Evolutionary conservation across 2,329 filamentous ascomycete species (phyloP).

Genomic region (Hypoxylon sp.): DNA sequence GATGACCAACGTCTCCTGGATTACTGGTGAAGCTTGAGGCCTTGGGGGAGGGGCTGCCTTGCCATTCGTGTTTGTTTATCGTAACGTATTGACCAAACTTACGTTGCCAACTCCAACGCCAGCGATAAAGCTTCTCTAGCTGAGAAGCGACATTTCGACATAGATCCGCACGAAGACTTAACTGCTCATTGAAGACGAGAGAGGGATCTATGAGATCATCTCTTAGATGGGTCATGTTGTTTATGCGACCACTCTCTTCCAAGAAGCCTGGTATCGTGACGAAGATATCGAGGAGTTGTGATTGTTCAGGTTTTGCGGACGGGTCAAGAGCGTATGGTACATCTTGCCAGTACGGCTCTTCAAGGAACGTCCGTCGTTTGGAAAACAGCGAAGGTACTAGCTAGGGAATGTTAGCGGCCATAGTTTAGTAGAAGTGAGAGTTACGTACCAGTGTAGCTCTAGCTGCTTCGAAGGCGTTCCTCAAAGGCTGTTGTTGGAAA

Average conservation of each 20-base stretch:
- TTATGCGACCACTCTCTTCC: constrained; percentile 29
- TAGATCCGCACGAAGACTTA: constrained; percentile 10
- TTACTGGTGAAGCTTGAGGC: not conserved
- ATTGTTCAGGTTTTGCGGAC: constrained; percentile 37
- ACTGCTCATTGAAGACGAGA: constrained; percentile 20
- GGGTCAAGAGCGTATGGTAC: constrained; percentile 39
- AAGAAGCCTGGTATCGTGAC: constrained; percentile 42
- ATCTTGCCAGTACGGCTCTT: constrained; percentile 37
- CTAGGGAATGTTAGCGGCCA: constrained; percentile 26
- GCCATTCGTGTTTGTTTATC: constrained; percentile 1
- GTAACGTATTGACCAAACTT: constrained; percentile 36
- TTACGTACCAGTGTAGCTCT: constrained; percentile 40
- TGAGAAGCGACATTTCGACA: constrained; percentile 26
- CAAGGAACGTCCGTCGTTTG: constrained; percentile 40
- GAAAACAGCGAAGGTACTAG: constrained; percentile 40
- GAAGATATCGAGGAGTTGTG: constrained; percentile 39
- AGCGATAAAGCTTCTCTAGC: constrained; percentile 41
- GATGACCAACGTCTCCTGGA: constrained; percentile 4
- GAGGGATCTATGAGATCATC: constrained; percentile 16
- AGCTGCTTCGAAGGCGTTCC: constrained; percentile 44
- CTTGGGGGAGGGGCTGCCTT: constrained; percentile 8
- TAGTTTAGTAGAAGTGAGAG: not conserved
- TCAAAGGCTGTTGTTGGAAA: constrained; percentile 42
- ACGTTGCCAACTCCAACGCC: constrained; percentile 44
- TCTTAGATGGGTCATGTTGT: constrained; percentile 4